Percentiles rank a stretch among this genome's conserved stretches.
These are phyloP conservation scores for Candida freyschussii DNA, from an alignment of 1,139 yeast species.

Conservation along the genomic window DNA sequence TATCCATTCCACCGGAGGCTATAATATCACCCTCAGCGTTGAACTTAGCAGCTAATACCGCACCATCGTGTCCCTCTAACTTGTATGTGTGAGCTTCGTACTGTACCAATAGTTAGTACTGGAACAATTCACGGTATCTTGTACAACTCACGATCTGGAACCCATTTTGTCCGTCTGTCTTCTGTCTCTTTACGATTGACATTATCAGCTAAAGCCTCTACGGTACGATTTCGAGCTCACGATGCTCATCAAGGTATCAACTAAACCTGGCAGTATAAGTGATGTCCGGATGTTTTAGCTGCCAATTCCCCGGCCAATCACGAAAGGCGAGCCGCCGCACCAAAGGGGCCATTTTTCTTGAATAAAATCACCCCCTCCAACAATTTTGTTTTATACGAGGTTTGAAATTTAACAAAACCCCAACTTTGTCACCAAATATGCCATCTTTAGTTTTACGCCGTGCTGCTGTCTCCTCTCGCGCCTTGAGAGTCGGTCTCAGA, in stretches of 20 bases:
- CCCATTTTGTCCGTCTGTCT: slow-evolving; percentile 2
- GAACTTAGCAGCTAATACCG: slow-evolving; percentile 43
- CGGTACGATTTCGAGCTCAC: no score
- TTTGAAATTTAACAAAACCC: slow-evolving; percentile 6
- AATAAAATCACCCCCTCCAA: slow-evolving; percentile 1
- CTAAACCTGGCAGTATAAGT: background rate
- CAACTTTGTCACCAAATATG: slow-evolving; percentile 10
- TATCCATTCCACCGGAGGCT: slow-evolving; percentile 53
- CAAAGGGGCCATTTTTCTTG: slow-evolving; percentile 1
- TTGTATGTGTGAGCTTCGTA: slow-evolving; percentile 14
- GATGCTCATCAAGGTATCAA: no score
- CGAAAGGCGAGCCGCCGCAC: slow-evolving; percentile 4
- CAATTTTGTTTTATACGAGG: slow-evolving; percentile 1
- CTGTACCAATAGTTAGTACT: slow-evolving; percentile 10
- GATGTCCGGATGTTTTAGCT: slow-evolving; percentile 15
- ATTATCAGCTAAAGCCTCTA: slow-evolving; percentile 4
- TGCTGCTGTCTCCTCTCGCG: slow-evolving; percentile 31
- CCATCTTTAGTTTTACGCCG: slow-evolving; percentile 33
- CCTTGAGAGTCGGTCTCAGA: slow-evolving; percentile 35
- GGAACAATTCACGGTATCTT: background rate
- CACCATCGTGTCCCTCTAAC: slow-evolving; percentile 45
- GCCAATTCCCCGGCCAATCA: slow-evolving; percentile 13
- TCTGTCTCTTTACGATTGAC: slow-evolving; percentile 24
- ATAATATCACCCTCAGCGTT: slow-evolving; percentile 37
- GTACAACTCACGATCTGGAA: slow-evolving; percentile 1